Conservation (phyloP, 805 yeast species). For the Yamadazyma ubonensis region DNA sequence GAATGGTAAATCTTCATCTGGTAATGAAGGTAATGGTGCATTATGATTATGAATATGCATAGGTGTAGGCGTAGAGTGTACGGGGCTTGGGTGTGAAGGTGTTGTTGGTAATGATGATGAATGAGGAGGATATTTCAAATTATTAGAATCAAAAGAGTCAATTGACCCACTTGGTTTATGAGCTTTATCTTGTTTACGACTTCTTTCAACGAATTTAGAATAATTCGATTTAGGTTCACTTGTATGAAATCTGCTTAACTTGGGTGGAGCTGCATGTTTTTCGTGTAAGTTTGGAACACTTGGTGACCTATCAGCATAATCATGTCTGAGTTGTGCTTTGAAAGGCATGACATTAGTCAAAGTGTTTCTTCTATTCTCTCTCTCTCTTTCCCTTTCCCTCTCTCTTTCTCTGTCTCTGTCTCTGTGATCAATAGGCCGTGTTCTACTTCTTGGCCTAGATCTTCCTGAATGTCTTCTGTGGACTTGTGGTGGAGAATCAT, state of each 20-base stretch:
- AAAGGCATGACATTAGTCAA: conserved; percentile 25
- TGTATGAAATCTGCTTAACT: conserved; percentile 17
- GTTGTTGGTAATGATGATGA: neutral
- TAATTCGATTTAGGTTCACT: conserved; percentile 17
- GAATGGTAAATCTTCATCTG: conserved; percentile 35
- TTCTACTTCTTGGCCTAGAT: conserved; percentile 6
- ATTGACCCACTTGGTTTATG: conserved; percentile 11
- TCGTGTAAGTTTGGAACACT: conserved; percentile 21
- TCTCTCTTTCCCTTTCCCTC: conserved; percentile 4
- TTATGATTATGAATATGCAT: neutral
- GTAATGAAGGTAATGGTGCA: conserved; percentile 15
- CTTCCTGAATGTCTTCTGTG: conserved; percentile 1
- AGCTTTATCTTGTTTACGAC: conserved; percentile 4
- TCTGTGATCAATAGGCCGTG: neutral
- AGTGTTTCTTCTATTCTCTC: conserved; percentile 17
- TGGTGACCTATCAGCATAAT: conserved; percentile 10
- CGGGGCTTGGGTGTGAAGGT: conserved; percentile 1
- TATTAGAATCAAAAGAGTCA: conserved; percentile 15
- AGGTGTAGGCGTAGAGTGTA: neutral
- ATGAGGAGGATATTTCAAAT: conserved; percentile 11
- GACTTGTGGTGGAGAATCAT: conserved; percentile 12
- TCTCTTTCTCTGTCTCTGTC: conserved; percentile 7
- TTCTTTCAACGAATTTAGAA: conserved; percentile 13
- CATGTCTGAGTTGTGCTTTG: conserved; percentile 12
- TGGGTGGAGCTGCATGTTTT: conserved; percentile 14